Conservation (phyloP, 2,329 filamentous ascomycete genomes). For the Rhexocercosporidium sp. region DNA sequence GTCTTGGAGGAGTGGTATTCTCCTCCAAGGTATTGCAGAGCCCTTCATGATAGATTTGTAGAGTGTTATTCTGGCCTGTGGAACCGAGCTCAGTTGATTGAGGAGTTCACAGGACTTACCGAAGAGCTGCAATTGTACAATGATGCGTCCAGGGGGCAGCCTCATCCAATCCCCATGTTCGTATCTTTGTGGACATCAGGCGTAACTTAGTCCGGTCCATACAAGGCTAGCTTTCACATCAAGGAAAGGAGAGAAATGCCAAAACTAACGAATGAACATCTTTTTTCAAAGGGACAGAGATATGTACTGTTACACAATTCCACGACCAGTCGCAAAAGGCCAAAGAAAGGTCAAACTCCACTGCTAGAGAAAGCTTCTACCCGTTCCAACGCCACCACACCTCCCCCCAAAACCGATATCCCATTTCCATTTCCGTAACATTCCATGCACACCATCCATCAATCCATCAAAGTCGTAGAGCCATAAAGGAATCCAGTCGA, state of each 20-base stretch:
- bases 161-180: too few species aligned
- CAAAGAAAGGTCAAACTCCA: constrained; percentile 2
- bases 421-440: neutral
- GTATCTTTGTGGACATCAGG: too few species aligned
- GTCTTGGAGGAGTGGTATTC: too few species aligned
- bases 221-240: too few species aligned
- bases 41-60: too few species aligned
- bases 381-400: neutral
- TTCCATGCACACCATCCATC: neutral
- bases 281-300: neutral
- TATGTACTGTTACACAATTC: constrained; percentile 2
- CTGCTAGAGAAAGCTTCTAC: neutral
- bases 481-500: neutral
- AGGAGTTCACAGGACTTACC: too few species aligned
- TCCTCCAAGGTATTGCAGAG: too few species aligned
- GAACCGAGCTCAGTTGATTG: too few species aligned
- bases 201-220: too few species aligned
- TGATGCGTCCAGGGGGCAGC: too few species aligned
- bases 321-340: neutral
- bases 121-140: too few species aligned
- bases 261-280: neutral
- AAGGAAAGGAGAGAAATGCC: neutral
- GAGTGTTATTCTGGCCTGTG: too few species aligned
- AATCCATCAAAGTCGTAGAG: neutral
- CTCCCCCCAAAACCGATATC: neutral